phyloP scores from a whole-genome alignment of 495 filamentous ascomycete genomes.

The Bryoglossum gracile region DNA sequence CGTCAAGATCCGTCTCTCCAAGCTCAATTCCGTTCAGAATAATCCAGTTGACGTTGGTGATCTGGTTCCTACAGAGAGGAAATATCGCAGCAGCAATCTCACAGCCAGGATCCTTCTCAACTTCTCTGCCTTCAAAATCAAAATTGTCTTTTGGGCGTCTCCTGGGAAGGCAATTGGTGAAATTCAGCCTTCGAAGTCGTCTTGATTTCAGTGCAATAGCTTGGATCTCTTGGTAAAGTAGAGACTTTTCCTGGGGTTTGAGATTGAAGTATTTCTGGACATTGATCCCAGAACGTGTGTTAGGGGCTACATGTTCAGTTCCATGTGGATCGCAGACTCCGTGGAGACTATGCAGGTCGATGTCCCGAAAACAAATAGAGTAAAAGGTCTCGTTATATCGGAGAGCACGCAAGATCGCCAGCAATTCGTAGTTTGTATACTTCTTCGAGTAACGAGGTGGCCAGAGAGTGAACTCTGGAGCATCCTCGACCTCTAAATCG shows the following conservation, averaged over 20 bases:
- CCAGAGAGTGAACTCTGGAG: constrained; percentile 76
- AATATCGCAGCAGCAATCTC: constrained; percentile 75
- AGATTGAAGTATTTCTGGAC: constrained; percentile 40
- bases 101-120: constrained; percentile 58
- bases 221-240: constrained; percentile 67
- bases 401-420: constrained; percentile 80
- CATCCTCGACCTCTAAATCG: constrained; percentile 68
- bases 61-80: constrained; percentile 62
- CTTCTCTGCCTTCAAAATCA: constrained; percentile 34
- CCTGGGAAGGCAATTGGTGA: constrained; percentile 48
- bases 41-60: constrained; percentile 76
- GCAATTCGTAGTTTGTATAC: constrained; percentile 68
- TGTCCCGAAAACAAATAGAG: constrained; percentile 73
- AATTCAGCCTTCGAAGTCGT: constrained; percentile 55
- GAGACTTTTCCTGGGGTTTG: constrained; percentile 46
- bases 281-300: constrained; percentile 47
- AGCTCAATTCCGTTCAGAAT: constrained; percentile 74
- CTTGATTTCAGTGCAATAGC: constrained; percentile 64
- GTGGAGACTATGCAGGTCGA: constrained; percentile 63
- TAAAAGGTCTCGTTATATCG: constrained; percentile 89
- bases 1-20: constrained; percentile 71
- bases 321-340: constrained; percentile 54
- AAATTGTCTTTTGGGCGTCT: constrained; percentile 34
- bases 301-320: constrained; percentile 53
- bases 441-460: constrained; percentile 50